A percentile compares a stretch with the other conserved stretches of the same genome.
These are phyloP conservation scores for Phytophthora pistaciae DNA, from an alignment of 352 stramenopile genomes.

Conservation along the genomic window DNA sequence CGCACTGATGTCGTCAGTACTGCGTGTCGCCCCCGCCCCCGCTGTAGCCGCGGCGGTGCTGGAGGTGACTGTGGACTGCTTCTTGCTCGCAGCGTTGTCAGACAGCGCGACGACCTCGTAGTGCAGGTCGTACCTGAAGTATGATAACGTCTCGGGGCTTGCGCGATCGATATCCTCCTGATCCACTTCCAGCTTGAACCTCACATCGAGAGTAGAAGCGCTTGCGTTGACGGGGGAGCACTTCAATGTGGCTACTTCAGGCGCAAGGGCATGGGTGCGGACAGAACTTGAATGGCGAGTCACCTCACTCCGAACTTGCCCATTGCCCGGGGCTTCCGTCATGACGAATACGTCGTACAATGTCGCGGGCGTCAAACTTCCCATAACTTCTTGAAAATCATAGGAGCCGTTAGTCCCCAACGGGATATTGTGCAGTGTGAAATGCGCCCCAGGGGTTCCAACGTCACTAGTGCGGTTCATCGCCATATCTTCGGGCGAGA, in stretches of 20 bases:
- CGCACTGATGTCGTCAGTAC: slow-evolving; percentile 31
- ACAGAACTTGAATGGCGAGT: slow-evolving; percentile 30
- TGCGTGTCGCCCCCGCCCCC: slow-evolving; percentile 9
- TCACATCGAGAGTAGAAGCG: slow-evolving; percentile 48
- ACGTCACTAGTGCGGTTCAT: slow-evolving; percentile 29
- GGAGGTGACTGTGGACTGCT: slow-evolving; percentile 18
- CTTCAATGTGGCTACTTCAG: slow-evolving; percentile 41
- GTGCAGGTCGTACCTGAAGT: slow-evolving; percentile 59
- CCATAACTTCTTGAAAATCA: slow-evolving; percentile 34
- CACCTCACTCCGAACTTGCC: slow-evolving; percentile 60
- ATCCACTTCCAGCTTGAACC: slow-evolving; percentile 52
- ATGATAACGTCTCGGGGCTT: slow-evolving; percentile 38
- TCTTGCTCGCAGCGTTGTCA: slow-evolving; percentile 12
- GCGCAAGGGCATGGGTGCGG: slow-evolving; percentile 65
- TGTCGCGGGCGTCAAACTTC: slow-evolving; percentile 51
- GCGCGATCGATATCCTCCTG: slow-evolving; percentile 45
- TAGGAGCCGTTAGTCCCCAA: slow-evolving; percentile 38
- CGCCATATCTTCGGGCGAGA: slow-evolving; percentile 40
- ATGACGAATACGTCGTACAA: slow-evolving; percentile 70
- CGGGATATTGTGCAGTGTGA: slow-evolving; percentile 32
- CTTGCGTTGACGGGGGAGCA: slow-evolving; percentile 50
- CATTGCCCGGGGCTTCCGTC: slow-evolving; percentile 61
- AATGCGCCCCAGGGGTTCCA: slow-evolving; percentile 21
- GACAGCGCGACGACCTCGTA: slow-evolving; percentile 52
- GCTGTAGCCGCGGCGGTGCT: slow-evolving; percentile 9